Base-by-base conservation (phyloP, 108 stramenopile species). In the Licmophora abbreviata region DNA sequence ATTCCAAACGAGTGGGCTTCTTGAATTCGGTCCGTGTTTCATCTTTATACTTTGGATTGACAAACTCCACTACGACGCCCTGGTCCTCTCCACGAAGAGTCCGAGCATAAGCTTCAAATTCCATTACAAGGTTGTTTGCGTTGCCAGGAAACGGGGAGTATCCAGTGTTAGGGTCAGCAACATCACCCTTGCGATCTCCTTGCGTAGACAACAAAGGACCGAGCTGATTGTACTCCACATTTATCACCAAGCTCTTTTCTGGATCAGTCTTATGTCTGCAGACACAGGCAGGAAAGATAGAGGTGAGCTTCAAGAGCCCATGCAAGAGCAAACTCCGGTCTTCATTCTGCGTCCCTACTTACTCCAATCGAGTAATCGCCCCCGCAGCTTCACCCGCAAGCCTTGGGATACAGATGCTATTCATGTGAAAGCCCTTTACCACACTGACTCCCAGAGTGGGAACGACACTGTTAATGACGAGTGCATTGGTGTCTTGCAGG, bases 181-280 rank as follows among this genome's bases (percentile, higher is more conserved):
- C 94, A 76, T 99, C 98, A 25, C 96, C 98, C 27, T 83, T 81
- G 10, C 80, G 68, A 20, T 73, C 64, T 8, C 79, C 92, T 25
- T 81, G 77, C 31, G 95, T 78, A 30, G 83, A 60, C 17, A 99
- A 80, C 18, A 99, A 76, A 4, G 98, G 97, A 61, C 97, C 98
- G 25, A 99, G 72, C 71, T 98, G 97, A 66, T 99, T 99, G 78
- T 99, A 99, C 79, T 99, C 98, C 17, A 99, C 97, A 61, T 99
- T 99, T 45, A 97, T 85, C 33, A 90, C 92, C 42, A 98, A 63
- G 41, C 76, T 82, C 68, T 89, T 89, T 57, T 71, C 63, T 9
- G 88, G 88, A 58, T 89, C 88, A n/a, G 81, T 71, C 58, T 89
- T 89, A 72, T 89, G 88, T 63, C 84, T 86, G 82, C 78, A 40